Base-by-base conservation (phyloP, 1,139 yeast genomes). In the Pichia sp. region DNA sequence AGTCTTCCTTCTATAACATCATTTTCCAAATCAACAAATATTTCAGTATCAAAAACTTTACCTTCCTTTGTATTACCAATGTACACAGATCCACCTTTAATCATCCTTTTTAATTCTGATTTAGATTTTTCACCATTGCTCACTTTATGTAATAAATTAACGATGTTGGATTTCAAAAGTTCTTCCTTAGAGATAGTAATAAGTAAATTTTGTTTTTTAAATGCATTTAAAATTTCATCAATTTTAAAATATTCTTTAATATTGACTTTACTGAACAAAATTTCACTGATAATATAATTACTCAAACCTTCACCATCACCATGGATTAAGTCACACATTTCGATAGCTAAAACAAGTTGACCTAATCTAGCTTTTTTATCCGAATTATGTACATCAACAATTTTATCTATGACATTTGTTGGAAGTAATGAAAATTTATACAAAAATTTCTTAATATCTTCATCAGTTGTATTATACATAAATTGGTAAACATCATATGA, bases 401-500 rank as follows among this genome's bases (percentile, higher is more conserved):
- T 68, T n/a, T 60, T 60, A 2, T 76, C 76, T 45, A 92, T 83
- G 11, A 79, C 72, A 5, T 69, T 64, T 9, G 78, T 56, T 0
- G 97, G 94, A 37, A 92, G 67, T 49, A 92, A 72, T 0, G 98
- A 90, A 63, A 90, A 88, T 47, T 82, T 78, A 62, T 79, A 83
- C 58, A 92, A 70, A 46, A 88, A 77, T 56, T 74, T 76, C 32
- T 71, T 76, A 5, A 90, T 83, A 56, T 86, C 89, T 25, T 78
- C 83, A 66, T 92, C 98, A 0, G 88, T 82, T 0, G 85, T 75
- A 55, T 86, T 84, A 58, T 86, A 78, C 65, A 92, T 86, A 64
- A 83, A 87, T 63, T 92, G 98, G 65, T 85, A 92, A 57, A 92
- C 67, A 49, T 87, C 87, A 66, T 77, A 92, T 0, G 96, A 84